A percentile compares a stretch with the other conserved stretches of the same genome.
These are phyloP conservation scores for Wickerhamiella shivajii DNA, from an alignment of 805 yeast genomes.

Conservation along the genomic window DNA sequence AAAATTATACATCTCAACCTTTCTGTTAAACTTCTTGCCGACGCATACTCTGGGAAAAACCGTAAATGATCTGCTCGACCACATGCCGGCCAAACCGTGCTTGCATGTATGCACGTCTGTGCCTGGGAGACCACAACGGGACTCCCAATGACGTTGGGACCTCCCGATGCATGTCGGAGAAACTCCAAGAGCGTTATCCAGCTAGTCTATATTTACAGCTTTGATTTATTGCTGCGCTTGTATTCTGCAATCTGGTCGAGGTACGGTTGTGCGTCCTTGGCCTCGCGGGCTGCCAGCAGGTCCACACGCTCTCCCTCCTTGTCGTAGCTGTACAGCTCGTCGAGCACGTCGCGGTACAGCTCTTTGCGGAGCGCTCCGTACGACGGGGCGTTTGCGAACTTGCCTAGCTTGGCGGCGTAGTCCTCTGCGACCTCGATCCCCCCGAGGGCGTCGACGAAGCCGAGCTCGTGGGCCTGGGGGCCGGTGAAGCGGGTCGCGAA, in stretches of 20 bases:
- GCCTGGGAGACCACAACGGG: no score
- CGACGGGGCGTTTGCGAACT: conserved; percentile 20
- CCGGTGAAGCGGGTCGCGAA: conserved; percentile 26
- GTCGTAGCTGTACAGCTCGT: conserved; percentile 14
- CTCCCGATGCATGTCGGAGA: no score
- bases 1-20: no score
- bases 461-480: conserved; percentile 86
- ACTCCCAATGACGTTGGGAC: no score
- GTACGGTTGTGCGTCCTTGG: conserved; percentile 11
- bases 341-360: conserved; percentile 19
- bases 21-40: no score
- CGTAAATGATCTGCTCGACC: no score
- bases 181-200: background rate
- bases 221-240: conserved; percentile 11
- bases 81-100: no score
- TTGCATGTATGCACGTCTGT: no score
- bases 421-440: conserved; percentile 23
- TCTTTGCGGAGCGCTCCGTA: conserved; percentile 23
- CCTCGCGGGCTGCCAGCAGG: conserved; percentile 9
- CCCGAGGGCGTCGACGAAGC: conserved; percentile 24
- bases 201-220: conserved; percentile 7
- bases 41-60: no score
- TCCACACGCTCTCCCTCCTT: conserved; percentile 9
- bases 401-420: conserved; percentile 17
- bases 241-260: conserved; percentile 10